Conservation (phyloP, 177 flowering plant genomes). For the Vitis hybrid region DNA sequence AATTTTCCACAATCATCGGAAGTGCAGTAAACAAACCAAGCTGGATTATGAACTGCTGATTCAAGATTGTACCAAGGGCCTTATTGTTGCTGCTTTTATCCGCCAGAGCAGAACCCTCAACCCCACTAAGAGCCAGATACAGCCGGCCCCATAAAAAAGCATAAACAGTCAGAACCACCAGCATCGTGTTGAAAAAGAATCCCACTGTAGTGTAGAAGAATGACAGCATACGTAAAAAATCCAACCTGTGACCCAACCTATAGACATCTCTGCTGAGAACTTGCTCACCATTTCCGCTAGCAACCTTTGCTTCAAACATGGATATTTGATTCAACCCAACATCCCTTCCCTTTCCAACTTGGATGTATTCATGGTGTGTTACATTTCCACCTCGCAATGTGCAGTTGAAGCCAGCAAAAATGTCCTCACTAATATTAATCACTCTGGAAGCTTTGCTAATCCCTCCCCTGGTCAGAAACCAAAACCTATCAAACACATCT, state of each 20-base stretch:
- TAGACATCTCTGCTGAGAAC: conserved; percentile 69
- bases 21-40: conserved; percentile 70
- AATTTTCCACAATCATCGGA: conserved; percentile 65
- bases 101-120: conserved; percentile 39
- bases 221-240: conserved; percentile 66
- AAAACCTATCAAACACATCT: conserved; percentile 70
- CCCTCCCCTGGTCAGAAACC: conserved; percentile 71
- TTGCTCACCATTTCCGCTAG: conserved; percentile 80
- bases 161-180: conserved; percentile 61
- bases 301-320: conserved; percentile 78
- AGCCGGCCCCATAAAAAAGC: conserved; percentile 69
- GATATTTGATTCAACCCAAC: conserved; percentile 68
- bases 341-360: conserved; percentile 75
- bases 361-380: conserved; percentile 70
- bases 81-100: conserved; percentile 28
- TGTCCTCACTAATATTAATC: conserved; percentile 72
- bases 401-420: conserved; percentile 76
- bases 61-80: conserved; percentile 55
- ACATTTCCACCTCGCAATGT: conserved; percentile 68
- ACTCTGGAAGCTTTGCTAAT: conserved; percentile 71
- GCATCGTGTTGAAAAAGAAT: conserved; percentile 57
- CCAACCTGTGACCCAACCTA: conserved; percentile 66
- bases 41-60: conserved; percentile 66
- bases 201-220: conserved; percentile 69
- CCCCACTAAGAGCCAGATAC: conserved; percentile 67